A percentile compares a stretch with the other conserved stretches of the same genome.
Conservation (phyloP, 2,329 filamentous ascomycete genomes). For the Verticillium albo-atrum region DNA sequence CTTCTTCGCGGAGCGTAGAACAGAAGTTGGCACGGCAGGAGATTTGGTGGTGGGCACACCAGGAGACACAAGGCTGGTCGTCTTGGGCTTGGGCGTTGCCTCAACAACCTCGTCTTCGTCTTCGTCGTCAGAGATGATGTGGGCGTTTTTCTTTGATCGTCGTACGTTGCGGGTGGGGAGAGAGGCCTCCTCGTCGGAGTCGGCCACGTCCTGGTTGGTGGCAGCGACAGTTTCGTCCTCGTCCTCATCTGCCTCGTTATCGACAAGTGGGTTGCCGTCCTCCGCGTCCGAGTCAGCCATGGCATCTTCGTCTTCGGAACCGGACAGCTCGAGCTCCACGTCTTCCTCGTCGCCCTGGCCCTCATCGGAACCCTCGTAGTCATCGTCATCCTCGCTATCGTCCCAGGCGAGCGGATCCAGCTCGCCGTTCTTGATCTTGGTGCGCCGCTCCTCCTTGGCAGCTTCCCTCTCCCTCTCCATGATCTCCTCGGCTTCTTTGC, state of each 20-base stretch:
- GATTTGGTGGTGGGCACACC: slow-evolving; percentile 38
- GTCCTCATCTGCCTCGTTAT: slow-evolving; percentile 32
- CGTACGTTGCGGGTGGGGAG: slow-evolving; percentile 37
- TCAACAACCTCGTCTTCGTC: slow-evolving; percentile 41
- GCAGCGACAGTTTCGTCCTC: slow-evolving; percentile 17
- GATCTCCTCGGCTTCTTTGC: slow-evolving; percentile 74
- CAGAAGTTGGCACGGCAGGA: slow-evolving; percentile 55
- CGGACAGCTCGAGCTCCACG: slow-evolving; percentile 36
- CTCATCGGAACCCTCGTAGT: slow-evolving; percentile 34
- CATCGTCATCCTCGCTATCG: slow-evolving; percentile 50
- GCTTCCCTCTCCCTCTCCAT: slow-evolving; percentile 71
- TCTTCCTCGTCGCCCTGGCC: slow-evolving; percentile 35
- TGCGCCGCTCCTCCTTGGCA: slow-evolving; percentile 59
- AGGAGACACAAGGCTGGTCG: slow-evolving; percentile 34
- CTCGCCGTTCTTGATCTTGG: slow-evolving; percentile 34
- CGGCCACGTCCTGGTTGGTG: slow-evolving; percentile 17
- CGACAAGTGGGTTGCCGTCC: slow-evolving; percentile 22
- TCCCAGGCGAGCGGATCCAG: slow-evolving; percentile 51
- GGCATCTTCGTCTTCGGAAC: slow-evolving; percentile 33
- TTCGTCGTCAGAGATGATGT: slow-evolving; percentile 62
- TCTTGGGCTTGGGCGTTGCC: slow-evolving; percentile 47
- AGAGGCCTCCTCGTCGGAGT: slow-evolving; percentile 33
- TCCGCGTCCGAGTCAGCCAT: slow-evolving; percentile 29
- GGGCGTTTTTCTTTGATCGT: slow-evolving; percentile 43
- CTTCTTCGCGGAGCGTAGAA: slow-evolving; percentile 65